Percentiles rank a stretch among this genome's conserved stretches.
Evolutionary conservation across 345 rosid species (phyloP).

Genomic region (Dipteronia dyeriana): DNA sequence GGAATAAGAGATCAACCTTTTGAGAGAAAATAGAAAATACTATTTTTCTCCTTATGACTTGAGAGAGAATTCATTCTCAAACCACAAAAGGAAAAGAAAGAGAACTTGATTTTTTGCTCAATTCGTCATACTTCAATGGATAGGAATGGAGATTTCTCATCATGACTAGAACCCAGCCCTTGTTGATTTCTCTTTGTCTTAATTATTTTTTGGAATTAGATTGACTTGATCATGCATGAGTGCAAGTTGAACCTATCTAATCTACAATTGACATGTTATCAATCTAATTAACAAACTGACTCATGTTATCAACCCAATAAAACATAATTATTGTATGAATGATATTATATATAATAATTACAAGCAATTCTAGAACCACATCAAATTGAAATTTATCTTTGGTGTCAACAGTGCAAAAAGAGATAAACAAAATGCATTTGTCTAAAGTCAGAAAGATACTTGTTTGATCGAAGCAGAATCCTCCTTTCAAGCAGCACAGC

Average conservation of each 20-base stretch:
- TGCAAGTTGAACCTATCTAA: neutral
- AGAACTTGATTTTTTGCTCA: neutral
- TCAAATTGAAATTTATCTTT: slow-evolving; percentile 1
- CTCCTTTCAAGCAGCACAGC: slow-evolving; percentile 94
- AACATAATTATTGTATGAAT: neutral
- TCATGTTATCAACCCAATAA: neutral
- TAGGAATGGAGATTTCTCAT: neutral
- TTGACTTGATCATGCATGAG: neutral
- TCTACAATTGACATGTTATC: neutral
- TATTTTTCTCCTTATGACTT: neutral
- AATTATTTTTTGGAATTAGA: neutral
- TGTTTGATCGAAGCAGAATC: slow-evolving; percentile 89
- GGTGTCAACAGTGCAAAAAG: neutral
- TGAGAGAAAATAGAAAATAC: neutral
- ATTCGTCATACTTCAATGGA: neutral
- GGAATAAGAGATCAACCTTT: neutral
- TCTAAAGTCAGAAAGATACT: slow-evolving; percentile 48
- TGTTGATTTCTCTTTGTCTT: neutral
- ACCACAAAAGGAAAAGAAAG: neutral
- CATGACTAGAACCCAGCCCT: neutral
- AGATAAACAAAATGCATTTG: neutral
- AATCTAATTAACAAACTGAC: neutral
- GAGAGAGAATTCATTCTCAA: neutral
- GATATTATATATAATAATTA: neutral
- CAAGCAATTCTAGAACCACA: neutral